Evolutionary conservation across 306 rosid genomes (phyloP).

Genomic region (Cyclanthera cordifolia): DNA sequence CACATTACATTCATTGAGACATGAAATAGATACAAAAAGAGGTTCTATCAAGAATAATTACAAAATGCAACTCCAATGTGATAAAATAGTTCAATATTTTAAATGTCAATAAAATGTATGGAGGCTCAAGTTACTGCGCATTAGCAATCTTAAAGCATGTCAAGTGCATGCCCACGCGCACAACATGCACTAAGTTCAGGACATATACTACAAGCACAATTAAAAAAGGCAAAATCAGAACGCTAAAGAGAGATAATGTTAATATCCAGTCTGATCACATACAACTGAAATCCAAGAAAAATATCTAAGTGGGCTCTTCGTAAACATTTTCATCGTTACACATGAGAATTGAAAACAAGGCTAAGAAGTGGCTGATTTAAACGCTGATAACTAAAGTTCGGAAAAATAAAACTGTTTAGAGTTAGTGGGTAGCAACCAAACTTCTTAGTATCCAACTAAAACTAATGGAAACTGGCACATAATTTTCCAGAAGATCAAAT

Average conservation of each 20-base stretch:
- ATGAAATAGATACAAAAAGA: no score
- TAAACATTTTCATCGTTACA: neutral
- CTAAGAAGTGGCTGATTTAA: neutral
- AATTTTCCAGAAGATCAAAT: conserved; percentile 3
- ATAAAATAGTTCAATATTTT: no score
- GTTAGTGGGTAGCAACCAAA: neutral
- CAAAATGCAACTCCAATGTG: no score
- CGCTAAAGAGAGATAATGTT: neutral
- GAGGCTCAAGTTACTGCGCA: neutral
- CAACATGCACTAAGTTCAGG: neutral
- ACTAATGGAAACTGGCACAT: neutral
- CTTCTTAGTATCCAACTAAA: no score
- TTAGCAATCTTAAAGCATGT: conserved; percentile 3
- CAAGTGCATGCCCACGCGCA: neutral
- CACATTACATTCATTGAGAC: no score
- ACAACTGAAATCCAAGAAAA: neutral
- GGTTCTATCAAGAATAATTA: no score
- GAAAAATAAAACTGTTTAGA: neutral
- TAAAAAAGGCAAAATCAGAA: neutral
- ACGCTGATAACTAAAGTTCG: neutral
- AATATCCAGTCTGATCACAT: neutral
- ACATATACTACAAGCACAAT: neutral
- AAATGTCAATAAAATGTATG: neutral
- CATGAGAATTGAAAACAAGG: neutral
- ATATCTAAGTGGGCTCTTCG: neutral